Evolutionary conservation across 192 early-diverging fungal genomes (phyloP).

Genomic region (Rhizoclosmatium sp.): DNA sequence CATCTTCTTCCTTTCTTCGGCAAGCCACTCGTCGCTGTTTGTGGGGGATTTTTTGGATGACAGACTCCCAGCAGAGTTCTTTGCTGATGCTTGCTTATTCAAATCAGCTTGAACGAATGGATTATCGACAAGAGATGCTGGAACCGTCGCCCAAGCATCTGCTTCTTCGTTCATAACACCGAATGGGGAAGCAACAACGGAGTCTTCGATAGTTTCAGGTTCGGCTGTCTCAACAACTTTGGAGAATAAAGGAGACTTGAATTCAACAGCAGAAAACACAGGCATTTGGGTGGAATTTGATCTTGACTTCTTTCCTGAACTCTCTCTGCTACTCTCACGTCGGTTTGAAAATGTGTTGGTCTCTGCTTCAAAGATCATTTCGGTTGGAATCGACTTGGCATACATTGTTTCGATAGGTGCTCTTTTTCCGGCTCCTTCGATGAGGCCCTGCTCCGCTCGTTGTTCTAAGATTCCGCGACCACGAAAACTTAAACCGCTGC

Average conservation of each 20-base stretch:
- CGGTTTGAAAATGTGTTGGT: not conserved
- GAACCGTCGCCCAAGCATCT: not conserved
- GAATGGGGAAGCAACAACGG: not conserved
- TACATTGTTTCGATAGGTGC: not conserved
- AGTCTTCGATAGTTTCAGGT: not conserved
- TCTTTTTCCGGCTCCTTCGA: conserved; percentile 7
- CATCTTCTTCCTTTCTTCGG: conserved; percentile 41
- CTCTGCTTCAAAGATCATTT: not conserved
- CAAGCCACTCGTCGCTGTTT: conserved; percentile 48
- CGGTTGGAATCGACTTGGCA: not conserved
- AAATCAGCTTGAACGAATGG: not conserved
- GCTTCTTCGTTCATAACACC: not conserved
- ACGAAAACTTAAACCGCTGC: conserved; percentile 43
- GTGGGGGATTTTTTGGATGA: conserved; percentile 4
- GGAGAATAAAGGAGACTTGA: conserved; percentile 5
- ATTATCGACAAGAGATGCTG: not conserved
- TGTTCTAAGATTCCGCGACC: conserved; percentile 44
- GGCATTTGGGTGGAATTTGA: not conserved
- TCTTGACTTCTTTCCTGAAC: not conserved
- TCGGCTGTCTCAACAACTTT: not conserved
- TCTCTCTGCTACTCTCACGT: not conserved
- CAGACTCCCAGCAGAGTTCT: not conserved
- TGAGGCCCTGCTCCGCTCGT: not conserved
- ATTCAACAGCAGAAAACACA: not conserved
- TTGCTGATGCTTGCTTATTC: not conserved